A percentile compares a stretch with the other conserved stretches of the same genome.
These are phyloP conservation scores for Brettanomyces bruxellensis DNA, from an alignment of 805 yeast species.

Conservation along the genomic window DNA sequence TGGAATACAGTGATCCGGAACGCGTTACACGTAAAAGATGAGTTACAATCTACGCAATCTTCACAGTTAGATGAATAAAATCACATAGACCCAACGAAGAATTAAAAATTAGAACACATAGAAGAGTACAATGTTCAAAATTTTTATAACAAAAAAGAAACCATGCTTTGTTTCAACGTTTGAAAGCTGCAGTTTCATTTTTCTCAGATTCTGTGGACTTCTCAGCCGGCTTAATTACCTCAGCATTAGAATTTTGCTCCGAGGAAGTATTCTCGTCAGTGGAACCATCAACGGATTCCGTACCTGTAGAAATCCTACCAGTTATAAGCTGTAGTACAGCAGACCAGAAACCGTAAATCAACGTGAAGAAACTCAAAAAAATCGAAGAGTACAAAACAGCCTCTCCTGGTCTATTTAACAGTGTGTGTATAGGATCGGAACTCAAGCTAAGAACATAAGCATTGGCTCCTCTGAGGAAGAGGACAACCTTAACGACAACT, in stretches of 20 bases:
- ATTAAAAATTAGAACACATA: too few relatives aligned
- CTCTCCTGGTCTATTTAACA: constrained; percentile 39
- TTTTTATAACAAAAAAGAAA: too few relatives aligned
- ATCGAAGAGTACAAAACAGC: constrained; percentile 38
- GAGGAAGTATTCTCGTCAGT: neutral
- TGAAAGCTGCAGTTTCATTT: constrained; percentile 20
- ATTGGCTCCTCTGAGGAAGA: neutral
- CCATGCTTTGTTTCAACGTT: neutral
- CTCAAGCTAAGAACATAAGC: constrained; percentile 31
- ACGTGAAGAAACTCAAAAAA: constrained; percentile 30
- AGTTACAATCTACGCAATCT: neutral
- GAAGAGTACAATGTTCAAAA: too few relatives aligned
- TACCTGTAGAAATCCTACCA: constrained; percentile 1
- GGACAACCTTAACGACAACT: constrained; percentile 19
- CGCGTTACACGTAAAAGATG: constrained; percentile 7
- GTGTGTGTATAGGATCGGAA: constrained; percentile 34
- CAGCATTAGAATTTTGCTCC: constrained; percentile 1
- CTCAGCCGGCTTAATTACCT: constrained; percentile 11
- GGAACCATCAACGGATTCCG: constrained; percentile 1
- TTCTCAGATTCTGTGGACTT: constrained; percentile 16
- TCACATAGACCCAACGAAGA: too few relatives aligned
- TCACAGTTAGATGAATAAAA: neutral
- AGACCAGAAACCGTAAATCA: constrained; percentile 35
- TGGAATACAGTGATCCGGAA: constrained; percentile 23
- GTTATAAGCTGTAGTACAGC: constrained; percentile 8